Base-by-base conservation (phyloP, 148 eudicot species). In the Silene conica region DNA sequence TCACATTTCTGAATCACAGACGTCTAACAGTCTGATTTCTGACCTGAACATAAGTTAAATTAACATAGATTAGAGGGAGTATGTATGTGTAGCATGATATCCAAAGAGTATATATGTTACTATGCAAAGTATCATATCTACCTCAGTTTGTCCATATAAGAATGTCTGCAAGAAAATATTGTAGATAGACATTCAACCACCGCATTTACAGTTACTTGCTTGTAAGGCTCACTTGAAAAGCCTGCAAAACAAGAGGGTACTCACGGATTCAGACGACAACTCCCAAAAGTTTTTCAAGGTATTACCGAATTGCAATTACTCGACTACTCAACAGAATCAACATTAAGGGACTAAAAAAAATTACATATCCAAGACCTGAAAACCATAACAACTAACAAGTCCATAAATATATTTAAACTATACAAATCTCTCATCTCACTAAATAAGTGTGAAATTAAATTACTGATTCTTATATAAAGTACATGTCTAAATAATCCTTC, bases 231-330 rank as follows among this genome's bases (percentile, higher is more conserved):
- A 19, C 19, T 13, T 50, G 0, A 50, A 38, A 48, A 21, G 20
- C 58, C 72, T 69, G 72, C 59, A 69, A 50, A 22, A 69, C 58
- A 69, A 69, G 18, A 23, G 13, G 31, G 6, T 50, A 23, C 31
- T 46, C 56, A 31, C 1, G 1, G 28, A 26, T 2, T 26, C 28
- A 26, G 28, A 2, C 28, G 2, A 26, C 28, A 26, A 26, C 1
- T 26, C 28, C 28, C 28, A 26, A 26, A 26, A 26, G 28, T 2
- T 26, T 26, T 26, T 26, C 28, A 26, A 26, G 28, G 28, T 26
- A 26, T 26, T 26, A 26, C 28, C 28, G 2, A 26, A 26, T 2
- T 26, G 28, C 28, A 26, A 26, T 26, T 26, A 26, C 28, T 26
- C 28, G 28, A 26, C 28, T 26, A 26, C 28, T 26, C 28, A 26